Conservation (phyloP, 495 filamentous ascomycete genomes). For the Saxophila tyrrhenica region DNA sequence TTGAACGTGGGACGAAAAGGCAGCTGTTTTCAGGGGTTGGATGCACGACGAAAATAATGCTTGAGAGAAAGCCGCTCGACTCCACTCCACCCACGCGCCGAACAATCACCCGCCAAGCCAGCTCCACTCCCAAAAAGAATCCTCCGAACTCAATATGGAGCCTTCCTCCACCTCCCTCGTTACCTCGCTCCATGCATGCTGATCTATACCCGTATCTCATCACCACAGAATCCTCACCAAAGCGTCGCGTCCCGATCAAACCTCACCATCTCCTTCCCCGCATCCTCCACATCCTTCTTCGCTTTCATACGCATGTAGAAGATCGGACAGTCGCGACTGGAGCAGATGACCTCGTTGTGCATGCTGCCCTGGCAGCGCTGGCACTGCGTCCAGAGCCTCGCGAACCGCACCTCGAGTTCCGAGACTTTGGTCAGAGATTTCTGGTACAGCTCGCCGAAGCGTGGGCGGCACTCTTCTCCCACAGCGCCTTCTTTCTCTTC, state of each 20-base stretch:
- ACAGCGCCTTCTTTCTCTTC: constrained; percentile 77
- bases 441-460: constrained; percentile 86
- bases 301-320: constrained; percentile 99
- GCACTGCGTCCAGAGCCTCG: constrained; percentile 94
- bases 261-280: constrained; percentile 74
- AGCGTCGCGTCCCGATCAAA: constrained; percentile 73
- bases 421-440: constrained; percentile 76
- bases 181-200: too few species aligned
- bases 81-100: neutral
- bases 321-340: constrained; percentile 90
- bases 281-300: constrained; percentile 96
- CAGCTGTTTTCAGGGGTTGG: neutral
- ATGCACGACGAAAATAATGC: neutral
- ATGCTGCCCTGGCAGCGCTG: constrained; percentile 95
- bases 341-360: constrained; percentile 97
- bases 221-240: constrained; percentile 39
- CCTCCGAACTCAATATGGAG: too few species aligned
- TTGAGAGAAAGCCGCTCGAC: neutral
- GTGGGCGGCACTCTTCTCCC: constrained; percentile 69
- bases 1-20: too few species aligned
- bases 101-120: neutral
- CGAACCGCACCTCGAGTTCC: constrained; percentile 87
- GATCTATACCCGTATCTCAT: too few species aligned
- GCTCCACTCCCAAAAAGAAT: too few species aligned
- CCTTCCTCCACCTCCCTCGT: neutral